These are phyloP conservation scores for Neoboletus subvelutipes DNA, from an alignment of 768 basidiomycete species.

Conservation along the genomic window DNA sequence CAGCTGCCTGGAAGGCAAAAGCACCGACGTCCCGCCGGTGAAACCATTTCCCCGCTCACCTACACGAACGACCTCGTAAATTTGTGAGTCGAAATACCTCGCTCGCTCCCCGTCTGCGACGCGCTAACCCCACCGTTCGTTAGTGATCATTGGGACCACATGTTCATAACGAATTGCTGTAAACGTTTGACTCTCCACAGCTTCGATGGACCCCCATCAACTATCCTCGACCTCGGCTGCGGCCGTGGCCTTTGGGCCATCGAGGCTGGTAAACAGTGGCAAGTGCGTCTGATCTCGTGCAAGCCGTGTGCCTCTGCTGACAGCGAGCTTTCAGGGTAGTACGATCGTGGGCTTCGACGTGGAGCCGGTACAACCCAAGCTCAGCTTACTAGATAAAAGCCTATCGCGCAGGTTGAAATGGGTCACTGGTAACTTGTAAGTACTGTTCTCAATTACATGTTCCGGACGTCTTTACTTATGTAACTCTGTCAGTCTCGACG, in stretches of 20 bases:
- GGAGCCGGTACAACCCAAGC: slow-evolving; percentile 51
- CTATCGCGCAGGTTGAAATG: slow-evolving; percentile 56
- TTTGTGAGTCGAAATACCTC: slow-evolving; percentile 43
- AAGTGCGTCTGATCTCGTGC: slow-evolving; percentile 38
- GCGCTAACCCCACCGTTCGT: slow-evolving; percentile 2
- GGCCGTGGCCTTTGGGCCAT: slow-evolving; percentile 72
- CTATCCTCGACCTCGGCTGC: slow-evolving; percentile 69
- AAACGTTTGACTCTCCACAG: slow-evolving; percentile 52
- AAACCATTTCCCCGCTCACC: slow-evolving; percentile 55
- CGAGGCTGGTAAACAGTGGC: slow-evolving; percentile 66
- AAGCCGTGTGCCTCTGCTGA: not conserved
- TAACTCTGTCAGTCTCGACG: slow-evolving; percentile 51
- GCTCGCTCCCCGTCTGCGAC: not conserved
- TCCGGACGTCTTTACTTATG: slow-evolving; percentile 8
- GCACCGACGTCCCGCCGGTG: slow-evolving; percentile 46
- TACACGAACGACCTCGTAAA: slow-evolving; percentile 49
- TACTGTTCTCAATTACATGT: slow-evolving; percentile 30
- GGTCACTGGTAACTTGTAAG: slow-evolving; percentile 75
- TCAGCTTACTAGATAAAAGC: slow-evolving; percentile 36
- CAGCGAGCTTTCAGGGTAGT: slow-evolving; percentile 41
- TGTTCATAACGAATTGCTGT: slow-evolving; percentile 55
- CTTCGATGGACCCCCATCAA: slow-evolving; percentile 49
- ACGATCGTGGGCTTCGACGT: slow-evolving; percentile 62
- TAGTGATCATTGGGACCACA: slow-evolving; percentile 72
- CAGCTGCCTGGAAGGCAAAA: slow-evolving; percentile 40